phyloP scores from a whole-genome alignment of 257 asterid species.

The Leptodermis oblonga region DNA sequence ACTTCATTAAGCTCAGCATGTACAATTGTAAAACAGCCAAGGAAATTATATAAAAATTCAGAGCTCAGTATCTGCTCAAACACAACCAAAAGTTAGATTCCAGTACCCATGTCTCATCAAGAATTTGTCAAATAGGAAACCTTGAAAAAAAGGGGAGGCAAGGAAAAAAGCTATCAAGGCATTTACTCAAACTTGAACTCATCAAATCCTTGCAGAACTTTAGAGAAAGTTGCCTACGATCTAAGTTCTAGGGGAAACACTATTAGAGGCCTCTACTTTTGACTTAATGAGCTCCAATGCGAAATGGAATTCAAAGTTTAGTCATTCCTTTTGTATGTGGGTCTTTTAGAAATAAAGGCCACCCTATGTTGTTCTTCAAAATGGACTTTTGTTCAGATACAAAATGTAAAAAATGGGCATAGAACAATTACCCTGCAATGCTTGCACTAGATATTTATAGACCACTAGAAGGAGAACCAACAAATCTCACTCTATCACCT shows the following conservation, averaged over 20 bases:
- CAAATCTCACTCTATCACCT: constrained; percentile 86
- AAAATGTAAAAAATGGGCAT: background rate
- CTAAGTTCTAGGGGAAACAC: background rate
- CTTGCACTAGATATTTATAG: constrained; percentile 43
- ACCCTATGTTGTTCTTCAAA: background rate
- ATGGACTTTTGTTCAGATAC: background rate
- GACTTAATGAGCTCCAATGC: background rate
- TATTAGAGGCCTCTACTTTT: background rate
- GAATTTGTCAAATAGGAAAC: background rate
- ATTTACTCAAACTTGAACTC: background rate
- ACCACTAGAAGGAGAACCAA: constrained; percentile 62
- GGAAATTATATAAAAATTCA: background rate
- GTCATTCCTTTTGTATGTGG: background rate
- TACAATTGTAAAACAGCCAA: background rate
- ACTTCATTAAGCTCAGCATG: background rate
- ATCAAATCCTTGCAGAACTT: background rate
- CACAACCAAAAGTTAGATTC: background rate
- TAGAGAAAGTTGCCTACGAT: background rate
- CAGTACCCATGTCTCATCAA: background rate
- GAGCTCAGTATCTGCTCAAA: background rate
- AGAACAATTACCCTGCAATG: constrained; percentile 48
- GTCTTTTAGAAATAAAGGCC: background rate
- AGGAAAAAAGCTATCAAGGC: background rate
- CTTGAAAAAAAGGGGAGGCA: background rate
- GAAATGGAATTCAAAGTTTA: background rate